Base-by-base conservation (phyloP, 2,329 filamentous ascomycete species). In the Phoma sp. region DNA sequence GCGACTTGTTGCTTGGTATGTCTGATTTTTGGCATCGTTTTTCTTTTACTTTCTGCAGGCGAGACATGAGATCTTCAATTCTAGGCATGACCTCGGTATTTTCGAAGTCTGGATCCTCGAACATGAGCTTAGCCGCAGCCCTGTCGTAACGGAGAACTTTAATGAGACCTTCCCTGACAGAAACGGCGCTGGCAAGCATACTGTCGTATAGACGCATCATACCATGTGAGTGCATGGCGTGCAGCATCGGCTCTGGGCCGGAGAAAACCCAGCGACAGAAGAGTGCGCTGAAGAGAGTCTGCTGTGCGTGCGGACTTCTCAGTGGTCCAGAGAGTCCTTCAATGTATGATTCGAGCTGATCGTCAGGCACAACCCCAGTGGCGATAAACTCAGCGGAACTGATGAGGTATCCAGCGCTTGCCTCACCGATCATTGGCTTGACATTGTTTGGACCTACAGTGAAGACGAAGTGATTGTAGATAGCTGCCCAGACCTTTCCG, bases 201-300 rank as follows among this genome's bases (percentile, higher is more conserved):
- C 39, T 10, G 33, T 36, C 36, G 37, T 58, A 58, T 6, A 48
- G n/a, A 7, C 40, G 13, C 27, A 50, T 37, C 23, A 37, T 38
- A 14, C 36, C 46, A 2, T 14, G 14, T 10, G 41, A 47, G 27
- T 59, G 46, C 22, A 57, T 35, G 7, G 13, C 11, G 1, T 33
- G 11, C 11, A 58, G 58, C 47, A 58, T 56, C 2, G 46, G 23
- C 27, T 53, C 51, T 11, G 51, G 33, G 4, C 22, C 18, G 2
- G 13, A 4, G 27, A 64, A 61, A 2, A 59, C 24, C 46, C 50
- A 56, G 6, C 33, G 37, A 27, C 52, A 60, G 10, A 66, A 32
- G 9, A 60, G 18, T 11, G 58, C 58, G 35, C 55, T 47, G 18
- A 60, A 14, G 10, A 62, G 33, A 1, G 47, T 10, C 23, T 57